Conservation (phyloP, 164 flowering plant genomes). For the Vitis labrusca region DNA sequence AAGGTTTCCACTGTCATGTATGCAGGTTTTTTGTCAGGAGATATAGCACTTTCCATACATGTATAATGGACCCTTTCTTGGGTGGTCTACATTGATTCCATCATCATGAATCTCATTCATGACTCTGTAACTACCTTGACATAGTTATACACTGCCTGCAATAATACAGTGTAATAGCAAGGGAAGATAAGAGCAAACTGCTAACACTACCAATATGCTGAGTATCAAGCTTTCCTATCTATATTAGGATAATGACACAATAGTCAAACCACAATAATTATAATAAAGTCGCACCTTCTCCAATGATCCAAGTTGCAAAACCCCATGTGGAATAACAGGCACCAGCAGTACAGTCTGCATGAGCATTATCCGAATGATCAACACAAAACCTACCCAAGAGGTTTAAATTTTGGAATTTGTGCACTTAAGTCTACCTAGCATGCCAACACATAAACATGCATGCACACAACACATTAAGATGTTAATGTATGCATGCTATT, state of each 20-base stretch:
- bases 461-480: not conserved
- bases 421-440: not conserved
- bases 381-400: not conserved
- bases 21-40: no score
- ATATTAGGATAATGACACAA: not conserved
- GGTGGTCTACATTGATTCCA: no score
- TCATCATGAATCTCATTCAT: not conserved
- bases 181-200: not conserved
- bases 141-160: not conserved
- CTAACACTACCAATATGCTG: not conserved
- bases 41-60: no score
- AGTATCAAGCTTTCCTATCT: not conserved
- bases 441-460: not conserved
- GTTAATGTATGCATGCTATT: not conserved
- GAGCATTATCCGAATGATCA: conserved; percentile 6
- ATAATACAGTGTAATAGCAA: not conserved
- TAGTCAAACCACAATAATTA: not conserved
- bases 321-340: conserved; percentile 77
- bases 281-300: conserved; percentile 51
- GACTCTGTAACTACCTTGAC: not conserved
- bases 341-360: conserved; percentile 86
- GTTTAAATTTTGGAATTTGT: not conserved
- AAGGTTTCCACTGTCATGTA: no score
- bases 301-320: conserved; percentile 84
- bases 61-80: no score